phyloP scores from a whole-genome alignment of 2,329 filamentous ascomycete species.

The Phialocephala sp. region DNA sequence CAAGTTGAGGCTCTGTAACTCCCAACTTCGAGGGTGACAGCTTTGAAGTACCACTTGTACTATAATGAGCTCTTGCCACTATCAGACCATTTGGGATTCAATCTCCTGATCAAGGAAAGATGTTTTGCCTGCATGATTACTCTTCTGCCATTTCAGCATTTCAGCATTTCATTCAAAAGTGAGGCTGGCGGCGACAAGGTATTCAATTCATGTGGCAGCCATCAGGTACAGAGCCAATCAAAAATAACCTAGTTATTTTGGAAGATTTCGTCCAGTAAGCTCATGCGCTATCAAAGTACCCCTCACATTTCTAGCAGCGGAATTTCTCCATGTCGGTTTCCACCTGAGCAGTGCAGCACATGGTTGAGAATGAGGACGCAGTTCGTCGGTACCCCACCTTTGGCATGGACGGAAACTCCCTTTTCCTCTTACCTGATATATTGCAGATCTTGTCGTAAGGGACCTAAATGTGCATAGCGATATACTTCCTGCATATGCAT shows the following conservation, averaged over 20 bases:
- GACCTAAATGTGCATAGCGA: neutral
- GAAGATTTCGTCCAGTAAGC: neutral
- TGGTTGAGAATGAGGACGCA: neutral
- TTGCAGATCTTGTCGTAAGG: neutral
- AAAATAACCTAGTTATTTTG: neutral
- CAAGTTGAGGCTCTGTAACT: neutral
- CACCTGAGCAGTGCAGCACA: neutral
- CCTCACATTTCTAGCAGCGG: neutral
- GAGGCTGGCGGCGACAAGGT: neutral
- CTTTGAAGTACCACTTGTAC: neutral
- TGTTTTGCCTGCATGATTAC: neutral
- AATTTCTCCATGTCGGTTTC: neutral
- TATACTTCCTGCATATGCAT: conserved; percentile 1
- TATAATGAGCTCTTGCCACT: neutral
- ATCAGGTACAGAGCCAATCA: conserved; percentile 2
- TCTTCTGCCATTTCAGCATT: neutral
- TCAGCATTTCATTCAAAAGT: neutral
- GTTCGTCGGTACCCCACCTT: neutral
- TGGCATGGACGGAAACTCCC: neutral
- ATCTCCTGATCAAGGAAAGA: neutral
- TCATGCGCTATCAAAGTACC: neutral
- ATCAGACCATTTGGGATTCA: neutral
- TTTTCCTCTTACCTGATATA: neutral
- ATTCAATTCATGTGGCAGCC: neutral
- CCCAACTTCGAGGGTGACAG: neutral